Base-by-base conservation (phyloP, 73 alveolate species). In the Tetrahymena borealis region DNA sequence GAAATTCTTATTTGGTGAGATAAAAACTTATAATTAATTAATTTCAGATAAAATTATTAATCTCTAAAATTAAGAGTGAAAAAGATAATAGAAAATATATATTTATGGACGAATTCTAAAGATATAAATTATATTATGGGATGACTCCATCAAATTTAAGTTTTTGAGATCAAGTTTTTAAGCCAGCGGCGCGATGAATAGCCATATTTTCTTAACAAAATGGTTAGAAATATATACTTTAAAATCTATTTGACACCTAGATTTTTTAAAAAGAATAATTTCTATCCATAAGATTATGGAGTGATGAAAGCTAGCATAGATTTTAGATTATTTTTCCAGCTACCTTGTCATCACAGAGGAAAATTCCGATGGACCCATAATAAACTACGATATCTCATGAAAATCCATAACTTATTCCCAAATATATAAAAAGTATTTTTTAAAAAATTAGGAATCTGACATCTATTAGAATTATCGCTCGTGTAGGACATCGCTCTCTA, bases 401-500 rank as follows among this genome's bases (percentile, higher is more conserved):
- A 60, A 60, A 60, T 18, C 85, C 85, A 60, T 60, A n/a, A 60
- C 85, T 60, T 60, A 60, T 60, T 35, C 85, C 85, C 85, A 60
- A 60, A 60, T 60, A 60, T 60, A 60, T 60, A 60, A 60, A 24
- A 24, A 60, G 85, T 60, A 60, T 60, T 60, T 60, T 60, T 60
- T 60, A 2, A n/a, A n/a, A n/a, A n/a, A 60, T 15, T 60, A 60
- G 85, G 85, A 18, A 41, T 18, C 31, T 41, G 78, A n/a, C n/a
- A n/a, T n/a, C n/a, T n/a, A n/a, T n/a, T n/a, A n/a, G n/a, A n/a
- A n/a, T n/a, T n/a, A 60, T 60, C 85, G 85, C 85, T 60, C 85
- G 85, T 60, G 85, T 35, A 60, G 85, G 85, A 60, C 85, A 60
- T 60, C 85, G n/a, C n/a, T n/a, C n/a, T n/a, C n/a, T n/a, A n/a